A percentile compares a stretch with the other conserved stretches of the same genome.
phyloP scores from a whole-genome alignment of 169 alveolate genomes.

The Eimeria praecox region DNA sequence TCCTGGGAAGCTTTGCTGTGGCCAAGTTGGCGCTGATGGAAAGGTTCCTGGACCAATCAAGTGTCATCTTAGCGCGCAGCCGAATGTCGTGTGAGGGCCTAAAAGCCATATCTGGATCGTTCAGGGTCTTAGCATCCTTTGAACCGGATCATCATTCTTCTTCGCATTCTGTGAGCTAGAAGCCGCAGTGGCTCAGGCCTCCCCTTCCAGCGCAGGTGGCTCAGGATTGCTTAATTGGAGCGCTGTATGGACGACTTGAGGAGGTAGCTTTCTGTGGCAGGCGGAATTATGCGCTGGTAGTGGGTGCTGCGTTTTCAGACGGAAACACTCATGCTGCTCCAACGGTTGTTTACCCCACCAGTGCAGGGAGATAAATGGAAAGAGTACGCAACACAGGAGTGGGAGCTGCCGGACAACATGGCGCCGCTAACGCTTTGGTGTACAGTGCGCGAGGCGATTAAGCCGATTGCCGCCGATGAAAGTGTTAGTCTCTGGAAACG shows the following conservation, averaged over 20 bases:
- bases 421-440: not conserved
- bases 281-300: not conserved
- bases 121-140: not conserved
- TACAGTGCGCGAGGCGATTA: not conserved
- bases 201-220: not conserved
- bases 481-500: not conserved
- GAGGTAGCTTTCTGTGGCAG: not conserved
- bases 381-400: not conserved
- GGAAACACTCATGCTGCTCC: not conserved
- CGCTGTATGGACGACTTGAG: not conserved
- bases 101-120: not conserved
- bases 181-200: not conserved
- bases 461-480: conserved; percentile 10
- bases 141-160: not conserved
- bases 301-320: conserved; percentile 2
- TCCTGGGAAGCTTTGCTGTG: conserved; percentile 29
- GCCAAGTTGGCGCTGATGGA: conserved; percentile 44
- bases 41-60: not conserved
- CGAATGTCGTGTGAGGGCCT: conserved; percentile 29
- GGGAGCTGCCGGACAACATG: conserved; percentile 12
- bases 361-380: not conserved
- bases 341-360: conserved; percentile 30
- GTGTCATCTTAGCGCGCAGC: not conserved
- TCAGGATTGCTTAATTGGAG: not conserved
- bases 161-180: conserved; percentile 21